These are phyloP conservation scores for Dovyalis caffra DNA, from an alignment of 345 rosid genomes.

Conservation along the genomic window DNA sequence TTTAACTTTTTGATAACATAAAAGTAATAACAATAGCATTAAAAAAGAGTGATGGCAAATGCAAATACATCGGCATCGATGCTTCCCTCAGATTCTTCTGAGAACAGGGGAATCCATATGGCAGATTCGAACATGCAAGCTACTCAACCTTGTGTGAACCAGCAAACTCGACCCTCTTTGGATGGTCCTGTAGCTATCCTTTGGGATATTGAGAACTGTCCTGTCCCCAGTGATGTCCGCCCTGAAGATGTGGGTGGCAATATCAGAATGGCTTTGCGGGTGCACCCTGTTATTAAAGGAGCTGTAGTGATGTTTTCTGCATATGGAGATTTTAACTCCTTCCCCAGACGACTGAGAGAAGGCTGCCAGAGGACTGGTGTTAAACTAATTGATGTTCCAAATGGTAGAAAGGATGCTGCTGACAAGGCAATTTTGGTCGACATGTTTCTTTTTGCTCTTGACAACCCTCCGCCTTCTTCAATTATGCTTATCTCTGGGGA, in stretches of 20 bases:
- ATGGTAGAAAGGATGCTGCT: slow-evolving; percentile 95
- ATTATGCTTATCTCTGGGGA: slow-evolving; percentile 93
- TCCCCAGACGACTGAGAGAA: slow-evolving; percentile 90
- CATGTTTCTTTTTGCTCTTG: slow-evolving; percentile 94
- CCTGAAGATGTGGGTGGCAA: slow-evolving; percentile 92
- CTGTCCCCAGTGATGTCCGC: slow-evolving; percentile 85
- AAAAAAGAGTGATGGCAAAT: slow-evolving; percentile 16
- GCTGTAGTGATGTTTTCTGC: slow-evolving; percentile 80
- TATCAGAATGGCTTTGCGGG: slow-evolving; percentile 83
- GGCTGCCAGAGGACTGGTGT: slow-evolving; percentile 99
- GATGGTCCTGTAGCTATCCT: slow-evolving; percentile 82
- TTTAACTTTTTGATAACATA: neutral
- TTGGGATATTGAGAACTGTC: slow-evolving; percentile 97
- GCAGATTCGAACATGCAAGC: slow-evolving; percentile 33
- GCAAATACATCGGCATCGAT: slow-evolving; percentile 14
- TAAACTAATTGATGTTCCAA: slow-evolving; percentile 89
- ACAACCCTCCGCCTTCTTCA: slow-evolving; percentile 81
- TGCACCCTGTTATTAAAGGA: slow-evolving; percentile 83
- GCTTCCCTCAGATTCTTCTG: slow-evolving; percentile 13
- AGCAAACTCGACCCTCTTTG: slow-evolving; percentile 33
- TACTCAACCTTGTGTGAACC: slow-evolving; percentile 30
- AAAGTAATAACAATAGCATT: neutral
- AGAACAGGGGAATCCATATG: neutral
- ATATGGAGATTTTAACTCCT: slow-evolving; percentile 91
- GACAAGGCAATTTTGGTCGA: slow-evolving; percentile 95